These are phyloP conservation scores for Rosa rugosa DNA, from an alignment of 306 rosid species.

Conservation along the genomic window DNA sequence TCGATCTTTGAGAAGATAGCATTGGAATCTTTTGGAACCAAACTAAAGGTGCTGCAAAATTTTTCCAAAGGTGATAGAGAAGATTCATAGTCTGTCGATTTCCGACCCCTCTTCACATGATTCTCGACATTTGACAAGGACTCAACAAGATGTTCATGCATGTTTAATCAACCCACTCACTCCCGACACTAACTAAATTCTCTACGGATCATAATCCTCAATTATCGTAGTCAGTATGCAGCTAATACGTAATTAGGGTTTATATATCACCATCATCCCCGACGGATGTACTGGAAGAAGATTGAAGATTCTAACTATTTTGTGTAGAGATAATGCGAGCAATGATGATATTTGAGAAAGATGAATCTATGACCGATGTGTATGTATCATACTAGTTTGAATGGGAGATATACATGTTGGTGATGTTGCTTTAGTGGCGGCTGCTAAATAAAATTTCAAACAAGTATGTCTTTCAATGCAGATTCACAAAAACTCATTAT, in stretches of 20 bases:
- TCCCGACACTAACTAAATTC: not conserved
- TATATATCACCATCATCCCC: not conserved
- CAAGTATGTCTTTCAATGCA: not conserved
- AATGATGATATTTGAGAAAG: constrained; percentile 37
- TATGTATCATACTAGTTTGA: constrained; percentile 20
- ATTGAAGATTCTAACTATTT: constrained; percentile 4
- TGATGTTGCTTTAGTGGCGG: constrained; percentile 18
- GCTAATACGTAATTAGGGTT: not conserved
- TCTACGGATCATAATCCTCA: not conserved
- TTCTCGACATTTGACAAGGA: constrained; percentile 23
- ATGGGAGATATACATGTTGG: constrained; percentile 6
- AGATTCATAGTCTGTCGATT: constrained; percentile 54
- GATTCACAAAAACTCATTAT: constrained; percentile 2
- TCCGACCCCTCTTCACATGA: constrained; percentile 16
- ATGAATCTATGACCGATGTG: not conserved
- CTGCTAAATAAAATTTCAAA: not conserved
- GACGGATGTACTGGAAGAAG: not conserved
- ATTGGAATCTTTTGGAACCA: constrained; percentile 51
- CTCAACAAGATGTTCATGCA: not conserved
- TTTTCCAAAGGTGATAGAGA: constrained; percentile 47
- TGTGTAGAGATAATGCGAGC: constrained; percentile 17
- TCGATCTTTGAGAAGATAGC: constrained; percentile 44
- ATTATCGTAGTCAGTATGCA: not conserved
- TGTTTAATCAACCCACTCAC: not conserved
- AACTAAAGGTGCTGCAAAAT: constrained; percentile 18